A percentile compares a stretch with the other conserved stretches of the same genome.
These are phyloP conservation scores for Penicillium subrubescens DNA, from an alignment of 495 filamentous ascomycete genomes.

Conservation along the genomic window DNA sequence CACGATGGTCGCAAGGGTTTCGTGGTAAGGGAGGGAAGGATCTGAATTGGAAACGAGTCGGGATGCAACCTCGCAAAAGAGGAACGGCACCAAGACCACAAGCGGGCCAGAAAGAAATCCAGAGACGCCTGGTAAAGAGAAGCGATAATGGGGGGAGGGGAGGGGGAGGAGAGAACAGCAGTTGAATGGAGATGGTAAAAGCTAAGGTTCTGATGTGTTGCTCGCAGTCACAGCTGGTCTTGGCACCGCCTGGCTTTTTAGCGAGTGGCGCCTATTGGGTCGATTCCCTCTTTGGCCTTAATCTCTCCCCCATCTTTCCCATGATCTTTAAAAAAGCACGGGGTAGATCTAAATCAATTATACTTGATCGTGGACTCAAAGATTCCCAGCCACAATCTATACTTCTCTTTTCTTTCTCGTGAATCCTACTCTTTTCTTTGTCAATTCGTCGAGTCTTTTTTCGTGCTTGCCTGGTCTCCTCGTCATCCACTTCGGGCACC, in stretches of 20 bases:
- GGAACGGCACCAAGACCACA: slow-evolving; percentile 43
- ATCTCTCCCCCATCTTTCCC: neutral
- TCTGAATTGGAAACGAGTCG: slow-evolving; percentile 24
- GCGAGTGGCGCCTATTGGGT: slow-evolving; percentile 38
- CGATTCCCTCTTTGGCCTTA: neutral
- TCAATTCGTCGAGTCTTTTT: neutral
- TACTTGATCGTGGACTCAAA: neutral
- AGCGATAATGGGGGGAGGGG: slow-evolving; percentile 20
- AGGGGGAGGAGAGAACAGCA: slow-evolving; percentile 28
- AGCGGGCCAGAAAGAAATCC: slow-evolving; percentile 47
- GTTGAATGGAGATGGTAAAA: slow-evolving; percentile 37
- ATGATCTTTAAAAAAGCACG: neutral
- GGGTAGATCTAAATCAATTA: neutral
- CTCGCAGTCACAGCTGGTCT: slow-evolving; percentile 33
- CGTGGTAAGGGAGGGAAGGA: slow-evolving; percentile 32
- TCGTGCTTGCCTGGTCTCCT: slow-evolving; percentile 19
- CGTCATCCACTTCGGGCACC: slow-evolving; percentile 25
- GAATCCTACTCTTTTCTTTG: neutral
- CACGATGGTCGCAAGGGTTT: slow-evolving; percentile 35
- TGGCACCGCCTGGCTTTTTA: slow-evolving; percentile 38
- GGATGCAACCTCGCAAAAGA: slow-evolving; percentile 45
- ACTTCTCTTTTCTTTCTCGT: neutral
- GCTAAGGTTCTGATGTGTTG: slow-evolving; percentile 38
- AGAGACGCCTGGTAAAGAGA: slow-evolving; percentile 31
- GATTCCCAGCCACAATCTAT: neutral